Percentiles rank a stretch among this genome's conserved stretches.
These are phyloP conservation scores for Brasilioporus rufonigricans DNA, from an alignment of 768 basidiomycete species.

Conservation along the genomic window DNA sequence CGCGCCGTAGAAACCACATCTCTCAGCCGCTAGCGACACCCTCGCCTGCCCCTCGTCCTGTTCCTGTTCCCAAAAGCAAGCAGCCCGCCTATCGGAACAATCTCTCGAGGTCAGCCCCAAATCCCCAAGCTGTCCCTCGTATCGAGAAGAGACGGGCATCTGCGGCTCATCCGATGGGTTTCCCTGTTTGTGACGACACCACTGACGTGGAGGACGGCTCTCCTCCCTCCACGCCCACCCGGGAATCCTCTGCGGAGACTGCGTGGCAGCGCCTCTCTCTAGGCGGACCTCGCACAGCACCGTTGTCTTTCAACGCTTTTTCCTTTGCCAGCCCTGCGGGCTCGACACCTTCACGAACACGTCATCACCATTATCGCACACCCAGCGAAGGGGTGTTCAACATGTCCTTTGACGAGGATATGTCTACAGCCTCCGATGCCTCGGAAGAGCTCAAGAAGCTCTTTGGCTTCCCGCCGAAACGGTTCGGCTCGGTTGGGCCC, in stretches of 20 bases:
- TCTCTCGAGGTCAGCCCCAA: constrained; percentile 54
- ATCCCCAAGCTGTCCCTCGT: constrained; percentile 34
- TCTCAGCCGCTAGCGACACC: constrained; percentile 34
- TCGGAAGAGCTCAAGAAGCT: constrained; percentile 38
- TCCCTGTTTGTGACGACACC: constrained; percentile 74
- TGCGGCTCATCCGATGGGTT: constrained; percentile 36
- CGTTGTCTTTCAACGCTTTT: constrained; percentile 40
- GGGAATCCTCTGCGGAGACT: constrained; percentile 31
- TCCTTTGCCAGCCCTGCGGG: constrained; percentile 36
- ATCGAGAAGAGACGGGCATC: constrained; percentile 33
- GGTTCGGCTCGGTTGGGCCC: constrained; percentile 29
- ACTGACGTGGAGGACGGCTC: constrained; percentile 46
- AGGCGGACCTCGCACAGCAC: constrained; percentile 51
- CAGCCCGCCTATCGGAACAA: constrained; percentile 20
- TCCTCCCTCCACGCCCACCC: constrained; percentile 56
- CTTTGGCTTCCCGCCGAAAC: constrained; percentile 32
- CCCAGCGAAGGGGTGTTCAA: constrained; percentile 76
- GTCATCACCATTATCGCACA: constrained; percentile 53
- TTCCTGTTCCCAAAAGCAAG: constrained; percentile 46
- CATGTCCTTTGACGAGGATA: constrained; percentile 72
- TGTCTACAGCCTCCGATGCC: constrained; percentile 39
- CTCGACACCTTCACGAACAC: constrained; percentile 37
- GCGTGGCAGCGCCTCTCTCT: constrained; percentile 36
- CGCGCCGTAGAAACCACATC: constrained; percentile 51
- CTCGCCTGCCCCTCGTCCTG: constrained; percentile 39